Conservation (phyloP, 805 yeast species). For the Zygosaccharomyces rouxii region DNA sequence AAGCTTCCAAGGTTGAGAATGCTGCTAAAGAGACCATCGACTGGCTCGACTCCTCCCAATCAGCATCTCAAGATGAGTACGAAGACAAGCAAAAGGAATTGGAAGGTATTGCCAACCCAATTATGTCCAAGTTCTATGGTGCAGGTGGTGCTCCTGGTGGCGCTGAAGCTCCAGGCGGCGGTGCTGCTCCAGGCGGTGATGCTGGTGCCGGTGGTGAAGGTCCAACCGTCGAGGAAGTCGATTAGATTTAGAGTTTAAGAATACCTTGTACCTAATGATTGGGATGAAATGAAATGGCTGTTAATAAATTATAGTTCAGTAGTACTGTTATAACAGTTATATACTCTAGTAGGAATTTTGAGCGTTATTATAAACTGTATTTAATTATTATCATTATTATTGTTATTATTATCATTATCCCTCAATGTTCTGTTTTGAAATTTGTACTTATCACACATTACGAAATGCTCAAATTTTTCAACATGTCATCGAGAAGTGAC, state of each 20-base stretch:
- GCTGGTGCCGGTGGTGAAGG: conserved; percentile 48
- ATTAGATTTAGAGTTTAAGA: conserved; percentile 35
- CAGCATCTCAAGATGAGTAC: conserved; percentile 90
- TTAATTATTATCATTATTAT: too few relatives aligned
- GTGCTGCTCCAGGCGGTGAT: conserved; percentile 50
- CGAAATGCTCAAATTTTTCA: neutral
- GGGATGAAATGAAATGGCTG: conserved; percentile 1
- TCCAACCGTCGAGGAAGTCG: conserved; percentile 81
- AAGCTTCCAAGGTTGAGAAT: conserved; percentile 62
- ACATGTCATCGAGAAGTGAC: neutral
- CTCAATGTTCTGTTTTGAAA: neutral
- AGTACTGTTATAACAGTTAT: neutral
- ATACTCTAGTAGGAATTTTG: neutral
- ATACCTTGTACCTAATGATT: neutral
- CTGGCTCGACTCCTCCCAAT: conserved; percentile 92
- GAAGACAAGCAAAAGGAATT: conserved; percentile 92
- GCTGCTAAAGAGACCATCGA: conserved; percentile 80
- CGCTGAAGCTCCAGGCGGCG: conserved; percentile 54
- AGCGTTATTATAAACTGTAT: neutral
- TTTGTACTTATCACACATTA: neutral
- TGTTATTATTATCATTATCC: neutral
- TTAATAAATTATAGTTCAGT: neutral
- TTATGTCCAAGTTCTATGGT: conserved; percentile 95
- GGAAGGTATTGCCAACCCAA: conserved; percentile 93
- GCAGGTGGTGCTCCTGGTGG: conserved; percentile 82